Conservation (phyloP, 2,329 filamentous ascomycete species). For the Trichoderma endophyticum region DNA sequence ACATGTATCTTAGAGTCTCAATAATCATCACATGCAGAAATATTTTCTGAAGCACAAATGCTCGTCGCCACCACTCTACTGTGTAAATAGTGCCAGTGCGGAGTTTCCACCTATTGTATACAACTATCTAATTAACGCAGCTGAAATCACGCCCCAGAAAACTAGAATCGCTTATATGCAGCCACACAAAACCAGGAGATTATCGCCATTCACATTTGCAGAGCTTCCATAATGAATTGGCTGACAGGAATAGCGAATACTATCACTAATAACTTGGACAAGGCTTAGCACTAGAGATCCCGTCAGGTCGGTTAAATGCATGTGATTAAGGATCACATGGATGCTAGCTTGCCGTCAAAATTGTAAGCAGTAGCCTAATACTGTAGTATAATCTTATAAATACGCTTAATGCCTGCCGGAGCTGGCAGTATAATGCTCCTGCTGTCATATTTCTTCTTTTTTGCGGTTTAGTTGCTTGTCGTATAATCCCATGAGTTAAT, state of each 20-base stretch:
- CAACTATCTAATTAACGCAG: no score
- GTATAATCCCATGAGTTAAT: not conserved
- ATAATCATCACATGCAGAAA: not conserved
- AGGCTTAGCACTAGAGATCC: no score
- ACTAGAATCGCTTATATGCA: no score
- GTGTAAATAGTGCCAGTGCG: not conserved
- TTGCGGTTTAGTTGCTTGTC: not conserved
- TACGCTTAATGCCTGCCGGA: not conserved
- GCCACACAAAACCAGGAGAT: no score
- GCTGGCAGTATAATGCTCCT: not conserved
- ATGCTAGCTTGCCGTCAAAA: not conserved
- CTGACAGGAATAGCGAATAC: no score
- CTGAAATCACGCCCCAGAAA: no score
- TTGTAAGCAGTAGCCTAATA: not conserved
- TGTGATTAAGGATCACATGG: no score
- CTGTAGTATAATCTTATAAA: not conserved
- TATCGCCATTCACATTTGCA: no score
- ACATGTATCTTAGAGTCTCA: not conserved
- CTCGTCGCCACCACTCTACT: not conserved
- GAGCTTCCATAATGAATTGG: no score
- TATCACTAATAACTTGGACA: no score
- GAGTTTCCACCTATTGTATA: no score
- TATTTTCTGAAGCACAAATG: not conserved
- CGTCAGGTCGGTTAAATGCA: no score
- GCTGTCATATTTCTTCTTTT: not conserved